Percentiles rank a stretch among this genome's conserved stretches.
Evolutionary conservation across 164 flowering plant species (phyloP).

Genomic region (Liquidambar formosana): DNA sequence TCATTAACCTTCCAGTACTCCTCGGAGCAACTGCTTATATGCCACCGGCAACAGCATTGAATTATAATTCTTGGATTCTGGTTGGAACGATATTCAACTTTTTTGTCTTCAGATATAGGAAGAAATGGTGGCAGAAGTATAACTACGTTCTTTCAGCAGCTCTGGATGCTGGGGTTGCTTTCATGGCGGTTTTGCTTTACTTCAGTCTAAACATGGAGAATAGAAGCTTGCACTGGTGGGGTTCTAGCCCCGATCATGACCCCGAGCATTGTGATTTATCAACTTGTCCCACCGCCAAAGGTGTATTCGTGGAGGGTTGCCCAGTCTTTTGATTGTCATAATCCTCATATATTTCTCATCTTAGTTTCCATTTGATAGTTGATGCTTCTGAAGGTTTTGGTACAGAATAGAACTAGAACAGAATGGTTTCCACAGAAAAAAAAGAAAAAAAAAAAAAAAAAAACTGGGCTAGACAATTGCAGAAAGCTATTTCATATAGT

Average conservation of each 20-base stretch:
- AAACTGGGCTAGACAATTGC: too few species aligned
- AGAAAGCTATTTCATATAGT: too few species aligned
- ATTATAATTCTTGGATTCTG: conserved; percentile 50
- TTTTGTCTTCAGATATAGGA: conserved; percentile 43
- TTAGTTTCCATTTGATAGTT: too few species aligned
- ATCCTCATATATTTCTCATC: too few species aligned
- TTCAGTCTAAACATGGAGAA: conserved; percentile 27
- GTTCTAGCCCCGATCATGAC: conserved; percentile 2
- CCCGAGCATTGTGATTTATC: conserved; percentile 47
- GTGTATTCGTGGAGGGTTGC: conserved; percentile 11
- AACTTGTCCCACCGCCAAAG: conserved; percentile 33
- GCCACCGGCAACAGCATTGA: conserved; percentile 53
- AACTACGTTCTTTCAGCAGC: conserved; percentile 58
- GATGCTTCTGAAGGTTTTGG: neutral
- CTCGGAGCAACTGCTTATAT: conserved; percentile 46
- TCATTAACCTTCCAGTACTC: conserved; percentile 54
- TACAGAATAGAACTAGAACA: neutral
- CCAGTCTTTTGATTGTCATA: too few species aligned
- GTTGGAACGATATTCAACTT: conserved; percentile 43
- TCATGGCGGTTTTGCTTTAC: conserved; percentile 48
- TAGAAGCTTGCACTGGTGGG: conserved; percentile 46
- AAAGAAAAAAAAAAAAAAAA: too few species aligned
- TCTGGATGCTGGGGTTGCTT: conserved; percentile 56
- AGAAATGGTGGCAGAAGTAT: conserved; percentile 59
- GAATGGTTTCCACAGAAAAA: neutral